A percentile compares a stretch with the other conserved stretches of the same genome.
Evolutionary conservation across 2,329 filamentous ascomycete species (phyloP).

Genomic region (Pochonia chlamydosporia): DNA sequence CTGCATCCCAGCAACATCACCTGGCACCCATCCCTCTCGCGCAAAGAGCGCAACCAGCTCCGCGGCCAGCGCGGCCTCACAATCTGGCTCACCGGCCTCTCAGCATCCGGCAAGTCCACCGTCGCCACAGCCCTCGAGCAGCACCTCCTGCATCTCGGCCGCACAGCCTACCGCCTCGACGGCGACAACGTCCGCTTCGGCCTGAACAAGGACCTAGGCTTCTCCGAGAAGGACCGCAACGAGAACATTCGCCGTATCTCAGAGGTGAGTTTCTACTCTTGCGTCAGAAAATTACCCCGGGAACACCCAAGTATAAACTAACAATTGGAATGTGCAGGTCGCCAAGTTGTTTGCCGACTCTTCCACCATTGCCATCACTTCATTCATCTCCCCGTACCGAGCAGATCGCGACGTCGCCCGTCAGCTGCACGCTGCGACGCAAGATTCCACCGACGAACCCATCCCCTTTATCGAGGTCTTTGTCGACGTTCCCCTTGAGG

Average conservation of each 20-base stretch:
- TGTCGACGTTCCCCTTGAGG: slow-evolving; percentile 84
- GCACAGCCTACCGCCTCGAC: slow-evolving; percentile 87
- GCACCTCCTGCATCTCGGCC: slow-evolving; percentile 80
- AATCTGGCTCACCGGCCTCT: slow-evolving; percentile 96
- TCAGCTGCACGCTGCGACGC: slow-evolving; percentile 61
- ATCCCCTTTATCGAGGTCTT: slow-evolving; percentile 92
- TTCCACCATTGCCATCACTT: slow-evolving; percentile 81
- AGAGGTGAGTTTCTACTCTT: slow-evolving; percentile 46
- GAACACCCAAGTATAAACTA: too few species aligned
- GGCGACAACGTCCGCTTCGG: slow-evolving; percentile 98
- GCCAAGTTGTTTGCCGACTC: slow-evolving; percentile 95
- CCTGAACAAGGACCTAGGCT: slow-evolving; percentile 95
- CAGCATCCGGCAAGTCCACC: slow-evolving; percentile 93
- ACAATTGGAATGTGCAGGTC: slow-evolving; percentile 48
- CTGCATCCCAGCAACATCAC: slow-evolving; percentile 73
- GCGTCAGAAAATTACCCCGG: too few species aligned
- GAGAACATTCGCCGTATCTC: slow-evolving; percentile 97
- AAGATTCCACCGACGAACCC: slow-evolving; percentile 53
- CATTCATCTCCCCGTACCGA: slow-evolving; percentile 93
- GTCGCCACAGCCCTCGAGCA: slow-evolving; percentile 96
- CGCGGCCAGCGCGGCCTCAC: slow-evolving; percentile 88
- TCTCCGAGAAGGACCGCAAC: slow-evolving; percentile 86
- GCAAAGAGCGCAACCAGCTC: slow-evolving; percentile 65
- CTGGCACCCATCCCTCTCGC: slow-evolving; percentile 79
- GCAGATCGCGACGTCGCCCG: slow-evolving; percentile 81